Evolutionary conservation across 2,329 filamentous ascomycete genomes (phyloP).

Genomic region (Ophiostoma ulmi): DNA sequence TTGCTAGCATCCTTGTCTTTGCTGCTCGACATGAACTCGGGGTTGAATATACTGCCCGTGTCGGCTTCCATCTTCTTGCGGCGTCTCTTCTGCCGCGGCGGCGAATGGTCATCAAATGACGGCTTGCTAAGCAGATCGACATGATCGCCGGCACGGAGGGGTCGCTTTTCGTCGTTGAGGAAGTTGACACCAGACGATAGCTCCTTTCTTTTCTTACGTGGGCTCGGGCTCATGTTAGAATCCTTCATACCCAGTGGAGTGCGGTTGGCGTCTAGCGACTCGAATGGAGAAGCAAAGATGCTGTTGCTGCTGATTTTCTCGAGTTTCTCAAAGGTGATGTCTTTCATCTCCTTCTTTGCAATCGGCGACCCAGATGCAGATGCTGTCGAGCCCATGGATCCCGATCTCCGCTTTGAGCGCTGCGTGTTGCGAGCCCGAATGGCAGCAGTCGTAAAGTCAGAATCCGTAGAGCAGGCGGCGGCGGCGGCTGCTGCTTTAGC

Average conservation of each 20-base stretch:
- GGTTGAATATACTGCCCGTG: constrained; percentile 31
- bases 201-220: constrained; percentile 38
- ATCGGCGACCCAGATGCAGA: constrained; percentile 34
- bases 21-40: constrained; percentile 27
- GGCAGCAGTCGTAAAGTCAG: background rate
- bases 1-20: constrained; percentile 10
- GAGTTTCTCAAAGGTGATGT: background rate
- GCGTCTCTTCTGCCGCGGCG: constrained; percentile 32
- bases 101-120: constrained; percentile 30
- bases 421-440: constrained; percentile 17
- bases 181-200: constrained; percentile 14
- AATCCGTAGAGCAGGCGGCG: background rate
- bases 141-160: background rate
- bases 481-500: constrained; percentile 31
- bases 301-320: constrained; percentile 3
- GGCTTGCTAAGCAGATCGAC: constrained; percentile 29
- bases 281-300: constrained; percentile 15
- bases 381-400: constrained; percentile 30
- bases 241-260: constrained; percentile 36
- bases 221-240: constrained; percentile 37
- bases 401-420: constrained; percentile 30
- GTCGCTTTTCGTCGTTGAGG: constrained; percentile 9
- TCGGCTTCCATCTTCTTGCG: constrained; percentile 32
- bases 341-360: constrained; percentile 27
- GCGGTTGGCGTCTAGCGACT: constrained; percentile 24